Base-by-base conservation (phyloP, 495 filamentous ascomycete genomes). In the Penicillium arizonense region DNA sequence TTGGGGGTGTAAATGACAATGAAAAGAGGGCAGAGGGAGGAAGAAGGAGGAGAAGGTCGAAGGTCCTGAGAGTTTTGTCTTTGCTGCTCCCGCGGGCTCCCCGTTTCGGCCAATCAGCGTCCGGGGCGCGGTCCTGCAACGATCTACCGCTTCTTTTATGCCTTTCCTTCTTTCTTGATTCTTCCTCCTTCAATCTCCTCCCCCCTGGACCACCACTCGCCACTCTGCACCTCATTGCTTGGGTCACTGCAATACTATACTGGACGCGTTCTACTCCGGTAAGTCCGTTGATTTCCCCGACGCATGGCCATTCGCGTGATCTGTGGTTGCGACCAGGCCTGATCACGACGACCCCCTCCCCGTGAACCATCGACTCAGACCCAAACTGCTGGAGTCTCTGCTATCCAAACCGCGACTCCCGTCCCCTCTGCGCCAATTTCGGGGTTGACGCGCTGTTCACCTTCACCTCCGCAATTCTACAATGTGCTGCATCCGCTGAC, bases 131-230 rank as follows among this genome's bases (percentile, higher is more conserved):
- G 67, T 69, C 36, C 37, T 40, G 36, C 36, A 50, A 41, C 64
- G 65, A 63, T 68, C 68, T 65, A 71, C 71, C 67, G 66, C 69
- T 69, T 69, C 68, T 71, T 69, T 67, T 73, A 67, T 76, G 68
- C 67, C 64, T 61, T 59, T 68, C 66, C 36, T 56, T 55, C 42
- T 59, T 62, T 58, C 65, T 60, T 65, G 44, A 55, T 47, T 60
- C 53, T 50, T 56, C 53, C 59, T 53, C 63, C 63, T 58, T 58
- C 56, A 49, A 55, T 61, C 59, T 65, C 61, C 65, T 61, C 62
- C 58, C 58, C 60, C 18, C 30, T 32, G 2, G n/a, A 37, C 14
- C 7, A 16, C 37, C 70, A 28, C 41, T 30, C 55, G 26, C 36
- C 16, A 42, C 57, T 53, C 26, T 50, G 44, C 56, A 37, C 64